Base-by-base conservation (phyloP, 1,284 basidiomycete species). In the Fistulina hepatica region DNA sequence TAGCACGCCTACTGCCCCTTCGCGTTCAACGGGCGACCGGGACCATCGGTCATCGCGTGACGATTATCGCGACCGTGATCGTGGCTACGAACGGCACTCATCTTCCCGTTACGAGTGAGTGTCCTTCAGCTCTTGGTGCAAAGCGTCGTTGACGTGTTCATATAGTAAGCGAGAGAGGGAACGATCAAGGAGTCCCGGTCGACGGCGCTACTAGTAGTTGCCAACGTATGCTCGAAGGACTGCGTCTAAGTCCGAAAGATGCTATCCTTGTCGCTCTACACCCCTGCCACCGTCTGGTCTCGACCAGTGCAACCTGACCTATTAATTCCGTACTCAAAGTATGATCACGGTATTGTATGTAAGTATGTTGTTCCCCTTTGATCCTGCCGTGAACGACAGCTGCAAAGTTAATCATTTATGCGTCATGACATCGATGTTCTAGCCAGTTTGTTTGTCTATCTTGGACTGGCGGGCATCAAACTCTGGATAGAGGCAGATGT, bases 71-170 rank as follows among this genome's bases (percentile, higher is more conserved):
- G 65, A 72, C 45, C 69, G 71, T 42, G 78, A 75, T 48, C 67
- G 78, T 50, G 76, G 76, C 21, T 79, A 76, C 50, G 79, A 84
- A 48, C 62, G 81, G 53, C 76, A 80, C 57, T 62, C 69, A 44
- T 68, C 75, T 34, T 71, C 74, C 36, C 76, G 81, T 44, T 81
- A 82, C 52, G 83, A 86, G 81, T 85, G 52, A 67, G 81, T 73
- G 31, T 23, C 44, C 44, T 42, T 49, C 24, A 44, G 42, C 44
- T 48, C 42, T 39, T 49, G 45, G 44, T 48, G 43, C 35, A 39
- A 45, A 37, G 44, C n/a, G n/a, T n/a, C 49, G 46, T 53, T 59
- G 41, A 49, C 48, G 48, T 42, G 48, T 43, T 48, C 43, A 41
- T 43, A 79, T 59, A 69, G 79, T 55, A 68, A 77, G 36, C 60